Percentiles rank a stretch among this genome's conserved stretches.
Conservation (phyloP, 352 stramenopile species). For the Phytophthora uliginosa region DNA sequence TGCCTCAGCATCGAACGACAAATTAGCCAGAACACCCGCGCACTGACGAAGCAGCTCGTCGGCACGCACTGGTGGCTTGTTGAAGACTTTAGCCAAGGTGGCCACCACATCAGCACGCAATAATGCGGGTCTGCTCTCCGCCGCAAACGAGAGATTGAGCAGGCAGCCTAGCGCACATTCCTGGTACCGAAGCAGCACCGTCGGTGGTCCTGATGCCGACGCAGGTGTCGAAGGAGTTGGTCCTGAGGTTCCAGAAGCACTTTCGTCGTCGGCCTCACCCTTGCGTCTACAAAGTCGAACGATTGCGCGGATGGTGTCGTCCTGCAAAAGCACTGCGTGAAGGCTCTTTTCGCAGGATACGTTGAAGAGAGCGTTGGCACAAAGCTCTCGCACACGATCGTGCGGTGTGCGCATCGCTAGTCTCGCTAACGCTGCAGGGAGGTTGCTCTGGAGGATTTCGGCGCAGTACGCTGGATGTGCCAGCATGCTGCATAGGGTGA, state of each 20-base stretch:
- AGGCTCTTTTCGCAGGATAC: conserved; percentile 82
- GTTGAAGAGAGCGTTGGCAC: conserved; percentile 82
- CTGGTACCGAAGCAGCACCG: conserved; percentile 64
- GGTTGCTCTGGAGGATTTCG: conserved; percentile 78
- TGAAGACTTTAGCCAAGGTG: conserved; percentile 75
- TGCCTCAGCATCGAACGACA: conserved; percentile 80
- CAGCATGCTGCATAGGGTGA: conserved; percentile 80
- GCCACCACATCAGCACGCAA: conserved; percentile 71
- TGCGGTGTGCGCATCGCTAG: conserved; percentile 50
- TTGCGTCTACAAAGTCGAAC: conserved; percentile 71
- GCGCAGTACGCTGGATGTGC: conserved; percentile 59
- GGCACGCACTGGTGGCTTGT: conserved; percentile 63
- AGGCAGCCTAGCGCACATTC: conserved; percentile 81
- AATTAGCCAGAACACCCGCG: conserved; percentile 71
- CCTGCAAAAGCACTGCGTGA: conserved; percentile 72
- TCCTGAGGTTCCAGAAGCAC: conserved; percentile 8
- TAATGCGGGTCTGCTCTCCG: conserved; percentile 70
- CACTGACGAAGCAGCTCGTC: conserved; percentile 79
- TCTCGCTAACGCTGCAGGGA: conserved; percentile 61
- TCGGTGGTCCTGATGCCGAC: conserved; percentile 25
- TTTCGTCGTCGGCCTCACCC: conserved; percentile 71
- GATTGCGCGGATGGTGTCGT: conserved; percentile 80
- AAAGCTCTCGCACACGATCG: conserved; percentile 76
- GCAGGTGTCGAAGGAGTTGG: conserved; percentile 47
- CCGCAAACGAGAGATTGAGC: conserved; percentile 85